Evolutionary conservation across 306 rosid genomes (phyloP), one percentile per base, ranked within the genome.

Genomic region (Bauhinia variegata): DNA sequence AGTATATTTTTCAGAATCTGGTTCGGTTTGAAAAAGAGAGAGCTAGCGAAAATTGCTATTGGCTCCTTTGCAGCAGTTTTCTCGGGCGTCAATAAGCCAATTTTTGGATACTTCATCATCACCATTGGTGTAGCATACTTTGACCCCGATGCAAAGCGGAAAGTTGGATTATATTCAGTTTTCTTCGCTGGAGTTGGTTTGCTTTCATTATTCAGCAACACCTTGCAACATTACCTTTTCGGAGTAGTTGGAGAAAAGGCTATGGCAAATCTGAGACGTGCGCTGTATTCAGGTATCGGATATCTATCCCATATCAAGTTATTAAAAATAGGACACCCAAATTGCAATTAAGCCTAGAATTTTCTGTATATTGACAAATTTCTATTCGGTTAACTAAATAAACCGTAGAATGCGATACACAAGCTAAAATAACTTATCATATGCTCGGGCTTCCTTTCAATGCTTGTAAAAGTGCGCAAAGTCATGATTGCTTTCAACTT

Each of bases 191-290:
- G 56, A 33, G 60, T 91, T 65, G 97, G 95, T 59, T 30, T 91
- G 57, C 81, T 91, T 61, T 86, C 96, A 68, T 60, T 91, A 43
- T 86, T 86, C 67, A 88, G 89, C 32, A 77, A 86, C 68, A 88
- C 95, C 65, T 32, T 88, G 84, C 97, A 88, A 70, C 97, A 91
- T 70, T 91, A 83, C 85, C 81, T 86, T 70, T 88, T 86, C 65
- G 96, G 97, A 59, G 66, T 83, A n/a, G 75, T 91, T 42, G 97
- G 97, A 71, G 96, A 91, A 79, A 88, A 85, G 74, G 91, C 97
- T 75, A 88, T 83, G 95, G 74, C 72, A 47, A 88, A 88, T 80
- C 67, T 91, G 63, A 83, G 89, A 55, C 66, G 47, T 5, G 84
- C 89, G 63, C 77, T 91, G 42, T 91, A 85, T 80, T 79, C 91